phyloP scores from a whole-genome alignment of 345 rosid species.

The Cochlearia excelsa region DNA sequence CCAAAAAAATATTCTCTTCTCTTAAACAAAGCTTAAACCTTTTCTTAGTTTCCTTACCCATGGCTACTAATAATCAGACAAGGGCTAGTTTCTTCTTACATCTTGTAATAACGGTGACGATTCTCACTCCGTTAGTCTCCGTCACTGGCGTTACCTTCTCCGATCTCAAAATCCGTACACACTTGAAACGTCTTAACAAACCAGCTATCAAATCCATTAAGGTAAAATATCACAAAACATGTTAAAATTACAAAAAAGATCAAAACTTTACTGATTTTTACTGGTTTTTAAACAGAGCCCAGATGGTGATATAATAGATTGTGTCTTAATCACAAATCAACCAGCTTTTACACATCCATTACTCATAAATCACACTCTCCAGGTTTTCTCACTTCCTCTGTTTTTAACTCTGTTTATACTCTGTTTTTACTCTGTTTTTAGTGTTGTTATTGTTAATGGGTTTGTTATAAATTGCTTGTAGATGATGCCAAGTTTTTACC shows the following conservation, averaged over 20 bases:
- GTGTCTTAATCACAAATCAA: slow-evolving; percentile 52
- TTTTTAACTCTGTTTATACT: background rate
- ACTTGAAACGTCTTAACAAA: slow-evolving; percentile 63
- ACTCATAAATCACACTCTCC: slow-evolving; percentile 63
- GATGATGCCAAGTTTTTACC: slow-evolving; percentile 57
- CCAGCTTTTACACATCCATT: slow-evolving; percentile 70
- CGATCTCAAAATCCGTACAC: slow-evolving; percentile 50
- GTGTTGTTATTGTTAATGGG: background rate
- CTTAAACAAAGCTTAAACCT: slow-evolving; percentile 28
- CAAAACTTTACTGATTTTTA: no score
- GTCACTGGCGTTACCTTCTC: slow-evolving; percentile 7
- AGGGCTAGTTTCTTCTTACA: slow-evolving; percentile 25
- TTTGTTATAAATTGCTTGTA: slow-evolving; percentile 4
- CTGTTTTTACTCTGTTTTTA: slow-evolving; percentile 6
- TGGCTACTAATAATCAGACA: slow-evolving; percentile 15
- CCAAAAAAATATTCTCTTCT: slow-evolving; percentile 4
- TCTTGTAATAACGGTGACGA: slow-evolving; percentile 31
- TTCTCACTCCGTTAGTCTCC: slow-evolving; percentile 21
- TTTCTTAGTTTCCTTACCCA: slow-evolving; percentile 19
- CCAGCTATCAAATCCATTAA: slow-evolving; percentile 59
- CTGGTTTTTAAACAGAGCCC: slow-evolving; percentile 38
- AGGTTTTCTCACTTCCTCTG: slow-evolving; percentile 36
- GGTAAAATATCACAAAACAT: slow-evolving; percentile 31
- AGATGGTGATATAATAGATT: slow-evolving; percentile 70
- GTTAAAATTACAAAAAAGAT: no score